Evolutionary conservation across 2,329 filamentous ascomycete species (phyloP), one percentile per base, ranked within the genome.

Genomic region (Dichotomopilus funicola): DNA sequence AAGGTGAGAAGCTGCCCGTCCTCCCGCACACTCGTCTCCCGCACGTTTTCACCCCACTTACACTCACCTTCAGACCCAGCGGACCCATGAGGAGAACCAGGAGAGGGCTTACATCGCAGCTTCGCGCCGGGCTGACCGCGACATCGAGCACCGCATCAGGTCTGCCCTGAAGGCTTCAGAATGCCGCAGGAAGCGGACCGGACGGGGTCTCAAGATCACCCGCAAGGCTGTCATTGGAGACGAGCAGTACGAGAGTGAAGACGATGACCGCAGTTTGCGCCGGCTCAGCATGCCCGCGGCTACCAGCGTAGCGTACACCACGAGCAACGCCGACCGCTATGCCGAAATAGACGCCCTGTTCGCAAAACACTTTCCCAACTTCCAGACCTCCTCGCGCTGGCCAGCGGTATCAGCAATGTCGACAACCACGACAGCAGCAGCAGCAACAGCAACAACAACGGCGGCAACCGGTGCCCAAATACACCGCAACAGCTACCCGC

Each of bases 231-330:
- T 96, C 10, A 76, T 88, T 63, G 91, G 89, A 60, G 91, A 96
- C 69, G 90, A 95, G 69, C 95, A 96, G 89, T 96, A 96, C 67
- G 91, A 96, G 66, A 91, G 96, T 70, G 89, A 95, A 66, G 91
- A 95, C 52, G 89, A 95, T 63, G 88, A 91, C 10, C 40, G 37
- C 55, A 68, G 89, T 31, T 84, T 86, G 1, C 78, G 82, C 58
- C 82, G 83, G 53, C 88, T 85, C 66, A 78, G 83, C 40, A 44
- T 40, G 13, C 73, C 89, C 36, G 82, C 81, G 11, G 77, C 81
- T 3, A 79, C 85, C 63, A 72, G 88, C 56, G 8, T 13, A 8
- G 37, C 34, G 75, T 81, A 42, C 71, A 88, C 3, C 80, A 73
- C 72, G 4, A 68, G 70, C 33, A 66, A 75, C 53, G 65, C 72